Base-by-base conservation (phyloP, 371 early-diverging fungal species). In the Vavraia culicis region DNA sequence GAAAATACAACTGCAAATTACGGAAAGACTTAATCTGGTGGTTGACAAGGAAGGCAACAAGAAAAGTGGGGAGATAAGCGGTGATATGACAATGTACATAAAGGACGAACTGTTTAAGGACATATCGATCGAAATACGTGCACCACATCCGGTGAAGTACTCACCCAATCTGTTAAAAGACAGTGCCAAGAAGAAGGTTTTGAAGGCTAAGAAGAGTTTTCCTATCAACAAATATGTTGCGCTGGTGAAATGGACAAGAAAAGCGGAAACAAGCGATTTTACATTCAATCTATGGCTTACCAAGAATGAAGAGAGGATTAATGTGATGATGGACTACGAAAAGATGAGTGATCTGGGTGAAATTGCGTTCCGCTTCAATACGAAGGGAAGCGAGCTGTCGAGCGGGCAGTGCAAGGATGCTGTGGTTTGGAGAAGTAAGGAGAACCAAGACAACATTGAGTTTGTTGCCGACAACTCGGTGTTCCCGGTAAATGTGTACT, bases 41-140 rank as follows among this genome's bases (percentile, higher is more conserved):
- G 51, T 66, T 4, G 62, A 66, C 31, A 56, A 52, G 40, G 66
- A 66, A 37, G 59, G 59, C 23, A 56, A 50, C 40, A 37, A 62
- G 11, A 46, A 56, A 20, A 45, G 37, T 8, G 34, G 41, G 13
- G 46, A 49, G 23, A 31, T 61, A 4, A 41, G 47, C 19, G 66
- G 66, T 13, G 62, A 66, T 22, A 51, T 66, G 47, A 45, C 11
- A 23, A 27, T 66, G 13, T 47, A 56, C n/a, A 57, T 66, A 19
- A 49, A 51, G n/a, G 51, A 62, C 13, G 54, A 51, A 40, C 38
- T 37, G 11, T 66, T 50, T 36, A 48, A 47, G 19, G 36, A 53
- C 34, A 20, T 48, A 31, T 43, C 52, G 34, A 43, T 66, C n/a
- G 33, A 54, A 37, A 44, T 43, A 46, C 27, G 37, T 13, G 37